Evolutionary conservation across 2,329 filamentous ascomycete species (phyloP).

Genomic region (Arthroderma sp.): DNA sequence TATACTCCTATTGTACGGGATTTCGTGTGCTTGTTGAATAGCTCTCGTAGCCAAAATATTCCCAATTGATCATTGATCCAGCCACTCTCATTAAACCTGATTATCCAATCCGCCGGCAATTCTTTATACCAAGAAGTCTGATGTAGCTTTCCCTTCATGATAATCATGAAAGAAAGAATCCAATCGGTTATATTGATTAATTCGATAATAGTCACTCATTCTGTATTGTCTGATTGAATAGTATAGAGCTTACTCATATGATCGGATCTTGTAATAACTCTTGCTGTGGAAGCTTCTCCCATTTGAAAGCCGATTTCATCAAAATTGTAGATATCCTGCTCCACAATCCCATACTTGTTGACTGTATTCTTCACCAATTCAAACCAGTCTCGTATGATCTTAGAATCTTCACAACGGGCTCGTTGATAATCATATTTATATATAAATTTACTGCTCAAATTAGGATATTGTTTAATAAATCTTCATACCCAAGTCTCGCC

Average conservation of each 20-base stretch:
- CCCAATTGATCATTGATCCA: background rate
- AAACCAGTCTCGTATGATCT: conserved; percentile 2
- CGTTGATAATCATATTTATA: conserved; percentile 3
- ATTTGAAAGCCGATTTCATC: conserved; percentile 9
- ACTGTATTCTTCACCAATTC: background rate
- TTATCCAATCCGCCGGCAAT: background rate
- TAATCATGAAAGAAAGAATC: background rate
- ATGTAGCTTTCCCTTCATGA: conserved; percentile 1
- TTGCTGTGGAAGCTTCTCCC: background rate
- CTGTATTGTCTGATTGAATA: conserved; percentile 1
- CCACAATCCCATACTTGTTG: conserved; percentile 6
- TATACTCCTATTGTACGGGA: background rate
- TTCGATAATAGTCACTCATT: conserved; percentile 1
- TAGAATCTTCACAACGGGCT: conserved; percentile 2
- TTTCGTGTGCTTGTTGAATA: background rate
- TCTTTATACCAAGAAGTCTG: background rate
- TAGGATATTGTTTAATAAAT: background rate
- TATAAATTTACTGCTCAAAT: background rate
- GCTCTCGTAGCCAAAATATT: background rate
- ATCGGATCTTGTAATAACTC: conserved; percentile 8
- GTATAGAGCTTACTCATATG: background rate
- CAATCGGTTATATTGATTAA: background rate
- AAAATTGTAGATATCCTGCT: conserved; percentile 9
- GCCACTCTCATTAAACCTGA: background rate
- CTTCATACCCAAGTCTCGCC: background rate